Conservation (phyloP, 2,329 filamentous ascomycete genomes). For the Teratosphaeriaceae sp. region DNA sequence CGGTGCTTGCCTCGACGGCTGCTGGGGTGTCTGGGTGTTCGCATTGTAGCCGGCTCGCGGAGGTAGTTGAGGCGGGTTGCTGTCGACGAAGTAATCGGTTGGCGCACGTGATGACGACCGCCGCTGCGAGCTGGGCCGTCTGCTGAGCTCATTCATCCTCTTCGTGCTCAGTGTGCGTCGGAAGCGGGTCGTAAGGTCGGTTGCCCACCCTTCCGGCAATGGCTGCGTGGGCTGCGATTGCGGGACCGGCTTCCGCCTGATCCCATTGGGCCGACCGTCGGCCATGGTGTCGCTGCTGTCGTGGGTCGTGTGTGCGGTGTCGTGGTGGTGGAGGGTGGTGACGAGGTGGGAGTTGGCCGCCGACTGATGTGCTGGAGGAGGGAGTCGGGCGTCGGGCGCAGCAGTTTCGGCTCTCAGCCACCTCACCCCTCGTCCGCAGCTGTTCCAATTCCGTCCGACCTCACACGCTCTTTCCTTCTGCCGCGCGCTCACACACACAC, state of each 20-base stretch:
- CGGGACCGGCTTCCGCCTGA: background rate
- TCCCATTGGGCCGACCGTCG: background rate
- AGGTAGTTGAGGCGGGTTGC: constrained; percentile 10
- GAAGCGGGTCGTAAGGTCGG: constrained; percentile 74
- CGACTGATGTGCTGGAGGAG: too few relatives aligned
- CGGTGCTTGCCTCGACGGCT: constrained; percentile 11
- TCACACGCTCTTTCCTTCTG: too few relatives aligned
- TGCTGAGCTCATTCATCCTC: constrained; percentile 71
- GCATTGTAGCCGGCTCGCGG: constrained; percentile 11
- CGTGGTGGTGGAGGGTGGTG: background rate
- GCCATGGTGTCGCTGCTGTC: background rate
- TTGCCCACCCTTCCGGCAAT: constrained; percentile 60
- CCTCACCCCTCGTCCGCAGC: too few relatives aligned
- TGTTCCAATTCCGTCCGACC: too few relatives aligned
- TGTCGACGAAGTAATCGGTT: constrained; percentile 21
- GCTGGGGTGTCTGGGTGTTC: constrained; percentile 8
- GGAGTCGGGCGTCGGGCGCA: too few relatives aligned
- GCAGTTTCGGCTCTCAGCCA: too few relatives aligned
- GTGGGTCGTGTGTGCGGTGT: background rate
- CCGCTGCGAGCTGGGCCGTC: constrained; percentile 31
- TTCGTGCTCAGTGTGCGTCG: constrained; percentile 80
- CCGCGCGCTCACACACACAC: too few relatives aligned
- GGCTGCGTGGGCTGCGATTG: constrained; percentile 14
- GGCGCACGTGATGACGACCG: constrained; percentile 51
- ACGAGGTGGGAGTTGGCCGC: too few relatives aligned